Evolutionary conservation across 345 rosid species (phyloP).

Genomic region (Rhodamnia rubescens): DNA sequence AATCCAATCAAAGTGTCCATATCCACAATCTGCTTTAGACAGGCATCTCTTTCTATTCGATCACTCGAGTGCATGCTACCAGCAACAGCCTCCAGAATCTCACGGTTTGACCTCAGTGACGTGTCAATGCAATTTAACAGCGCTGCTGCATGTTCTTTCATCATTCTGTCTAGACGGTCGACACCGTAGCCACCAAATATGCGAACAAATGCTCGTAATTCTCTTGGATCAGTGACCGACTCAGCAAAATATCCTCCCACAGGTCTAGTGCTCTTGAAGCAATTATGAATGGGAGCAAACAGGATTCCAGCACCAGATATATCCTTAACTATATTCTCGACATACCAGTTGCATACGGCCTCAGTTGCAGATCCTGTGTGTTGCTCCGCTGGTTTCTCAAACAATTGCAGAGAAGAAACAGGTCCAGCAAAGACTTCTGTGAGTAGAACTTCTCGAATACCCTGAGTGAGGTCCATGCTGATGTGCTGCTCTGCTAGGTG

Average conservation of each 20-base stretch:
- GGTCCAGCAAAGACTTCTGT: slow-evolving; percentile 89
- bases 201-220: slow-evolving; percentile 75
- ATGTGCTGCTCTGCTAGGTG: slow-evolving; percentile 97
- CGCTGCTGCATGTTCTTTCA: slow-evolving; percentile 94
- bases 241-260: slow-evolving; percentile 99
- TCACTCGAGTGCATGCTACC: slow-evolving; percentile 96
- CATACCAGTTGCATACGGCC: slow-evolving; percentile 95
- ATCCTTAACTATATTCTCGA: slow-evolving; percentile 94
- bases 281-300: slow-evolving; percentile 77
- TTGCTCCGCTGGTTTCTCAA: slow-evolving; percentile 68
- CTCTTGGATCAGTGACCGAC: slow-evolving; percentile 85
- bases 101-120: slow-evolving; percentile 78
- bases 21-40: slow-evolving; percentile 77
- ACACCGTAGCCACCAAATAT: slow-evolving; percentile 96
- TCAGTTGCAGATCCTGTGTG: slow-evolving; percentile 80
- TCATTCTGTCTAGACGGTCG: slow-evolving; percentile 80
- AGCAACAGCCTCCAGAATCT: slow-evolving; percentile 76
- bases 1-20: slow-evolving; percentile 90
- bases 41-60: slow-evolving; percentile 72
- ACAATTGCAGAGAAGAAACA: slow-evolving; percentile 63
- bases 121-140: slow-evolving; percentile 93
- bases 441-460: slow-evolving; percentile 80
- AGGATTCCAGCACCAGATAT: slow-evolving; percentile 90
- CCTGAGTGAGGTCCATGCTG: slow-evolving; percentile 98
- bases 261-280: slow-evolving; percentile 97